A percentile compares a stretch with the other conserved stretches of the same genome.
Evolutionary conservation across 495 filamentous ascomycete species (phyloP).

Genomic region (Aspergillus olivimuriae): DNA sequence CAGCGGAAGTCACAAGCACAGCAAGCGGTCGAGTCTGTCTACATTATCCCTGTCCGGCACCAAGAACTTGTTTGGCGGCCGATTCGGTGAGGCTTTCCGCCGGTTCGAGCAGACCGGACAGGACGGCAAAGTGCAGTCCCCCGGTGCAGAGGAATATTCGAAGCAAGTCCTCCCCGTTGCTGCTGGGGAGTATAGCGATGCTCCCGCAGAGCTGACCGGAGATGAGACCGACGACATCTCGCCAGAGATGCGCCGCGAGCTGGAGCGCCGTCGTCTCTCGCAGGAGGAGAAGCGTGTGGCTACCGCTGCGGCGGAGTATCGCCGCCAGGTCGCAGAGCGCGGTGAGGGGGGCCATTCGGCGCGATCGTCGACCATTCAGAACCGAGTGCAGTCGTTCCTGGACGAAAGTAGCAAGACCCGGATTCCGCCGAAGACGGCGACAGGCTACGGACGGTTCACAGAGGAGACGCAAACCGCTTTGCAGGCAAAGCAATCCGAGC

Average conservation of each 20-base stretch:
- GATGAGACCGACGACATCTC: slow-evolving; percentile 66
- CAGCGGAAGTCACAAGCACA: slow-evolving; percentile 57
- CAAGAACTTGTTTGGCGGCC: slow-evolving; percentile 81
- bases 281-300: slow-evolving; percentile 92
- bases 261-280: slow-evolving; percentile 76
- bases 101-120: slow-evolving; percentile 68
- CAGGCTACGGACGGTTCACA: slow-evolving; percentile 83
- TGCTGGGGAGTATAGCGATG: slow-evolving; percentile 52
- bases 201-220: slow-evolving; percentile 50
- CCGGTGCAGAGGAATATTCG: slow-evolving; percentile 32
- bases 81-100: slow-evolving; percentile 94
- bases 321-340: slow-evolving; percentile 63
- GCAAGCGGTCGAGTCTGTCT: slow-evolving; percentile 75
- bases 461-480: slow-evolving; percentile 39
- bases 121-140: slow-evolving; percentile 49
- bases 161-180: slow-evolving; percentile 56
- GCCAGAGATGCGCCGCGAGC: slow-evolving; percentile 84
- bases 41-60: slow-evolving; percentile 68
- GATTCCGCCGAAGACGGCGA: slow-evolving; percentile 62
- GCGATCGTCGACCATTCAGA: slow-evolving; percentile 77
- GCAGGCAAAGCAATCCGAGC: slow-evolving; percentile 34
- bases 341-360: slow-evolving; percentile 49
- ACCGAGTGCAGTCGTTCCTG: slow-evolving; percentile 79
- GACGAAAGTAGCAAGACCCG: slow-evolving; percentile 63
- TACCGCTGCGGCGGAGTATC: slow-evolving; percentile 85